Percentiles rank a stretch among this genome's conserved stretches.
Conservation (phyloP, 352 stramenopile species). For the Phytophthora pisi region DNA sequence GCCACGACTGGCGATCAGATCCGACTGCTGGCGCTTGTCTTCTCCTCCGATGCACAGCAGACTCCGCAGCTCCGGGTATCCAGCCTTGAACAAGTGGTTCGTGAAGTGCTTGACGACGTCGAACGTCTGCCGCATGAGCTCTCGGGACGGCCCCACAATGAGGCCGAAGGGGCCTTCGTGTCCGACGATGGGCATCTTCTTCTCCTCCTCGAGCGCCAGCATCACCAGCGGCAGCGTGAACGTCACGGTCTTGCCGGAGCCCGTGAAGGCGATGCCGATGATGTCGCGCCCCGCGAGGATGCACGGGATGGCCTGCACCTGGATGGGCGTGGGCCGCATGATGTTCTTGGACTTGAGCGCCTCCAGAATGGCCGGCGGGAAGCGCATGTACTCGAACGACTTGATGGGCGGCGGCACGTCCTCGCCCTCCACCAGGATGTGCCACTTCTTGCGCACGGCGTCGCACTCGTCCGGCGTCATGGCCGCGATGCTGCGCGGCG, state of each 20-base stretch:
- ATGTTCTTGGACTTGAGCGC: slow-evolving; percentile 96
- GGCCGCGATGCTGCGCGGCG: slow-evolving; percentile 84
- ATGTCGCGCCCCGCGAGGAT: slow-evolving; percentile 97
- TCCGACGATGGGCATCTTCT: slow-evolving; percentile 92
- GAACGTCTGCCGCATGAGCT: slow-evolving; percentile 98
- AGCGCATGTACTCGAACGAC: slow-evolving; percentile 98
- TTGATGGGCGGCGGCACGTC: slow-evolving; percentile 96
- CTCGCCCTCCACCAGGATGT: slow-evolving; percentile 97
- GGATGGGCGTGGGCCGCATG: slow-evolving; percentile 96
- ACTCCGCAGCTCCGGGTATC: slow-evolving; percentile 87
- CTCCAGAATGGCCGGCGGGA: slow-evolving; percentile 93
- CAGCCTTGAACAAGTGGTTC: slow-evolving; percentile 63
- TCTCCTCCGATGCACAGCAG: slow-evolving; percentile 97
- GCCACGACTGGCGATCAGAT: slow-evolving; percentile 84
- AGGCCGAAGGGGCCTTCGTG: slow-evolving; percentile 97
- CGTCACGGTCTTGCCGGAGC: slow-evolving; percentile 98
- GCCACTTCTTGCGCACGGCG: slow-evolving; percentile 96
- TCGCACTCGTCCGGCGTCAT: slow-evolving; percentile 91
- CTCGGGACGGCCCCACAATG: slow-evolving; percentile 96
- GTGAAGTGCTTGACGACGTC: slow-evolving; percentile 97
- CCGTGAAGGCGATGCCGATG: slow-evolving; percentile 99
- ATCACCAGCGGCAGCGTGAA: slow-evolving; percentile 98
- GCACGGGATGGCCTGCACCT: slow-evolving; percentile 98
- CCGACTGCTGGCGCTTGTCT: slow-evolving; percentile 92
- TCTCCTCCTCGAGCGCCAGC: slow-evolving; percentile 96